A percentile compares a stretch with the other conserved stretches of the same genome.
Evolutionary conservation across 2,329 filamentous ascomycete genomes (phyloP).

Genomic region (Scortechinia acanthostroma): DNA sequence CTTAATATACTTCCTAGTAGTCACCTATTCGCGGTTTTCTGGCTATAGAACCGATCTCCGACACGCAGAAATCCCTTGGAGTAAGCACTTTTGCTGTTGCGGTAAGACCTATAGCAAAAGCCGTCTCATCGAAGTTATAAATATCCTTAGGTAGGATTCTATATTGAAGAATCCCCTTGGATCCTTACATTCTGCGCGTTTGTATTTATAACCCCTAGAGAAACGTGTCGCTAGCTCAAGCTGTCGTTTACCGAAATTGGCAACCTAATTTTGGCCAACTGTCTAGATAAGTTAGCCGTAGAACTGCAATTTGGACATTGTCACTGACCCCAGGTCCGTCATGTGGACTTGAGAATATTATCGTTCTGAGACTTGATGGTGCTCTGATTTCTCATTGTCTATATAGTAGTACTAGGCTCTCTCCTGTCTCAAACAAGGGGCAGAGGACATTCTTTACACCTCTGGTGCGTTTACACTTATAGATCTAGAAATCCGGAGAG

Average conservation of each 20-base stretch:
- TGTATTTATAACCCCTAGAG: neutral
- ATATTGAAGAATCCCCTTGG: constrained; percentile 1
- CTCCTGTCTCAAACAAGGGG: too few relatives aligned
- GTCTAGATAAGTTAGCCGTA: too few relatives aligned
- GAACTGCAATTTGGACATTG: too few relatives aligned
- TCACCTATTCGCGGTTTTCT: neutral
- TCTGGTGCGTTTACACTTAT: too few relatives aligned
- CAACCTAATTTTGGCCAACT: neutral
- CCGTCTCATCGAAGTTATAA: neutral
- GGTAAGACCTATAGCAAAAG: neutral
- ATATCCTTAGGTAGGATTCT: neutral
- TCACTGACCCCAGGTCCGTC: too few relatives aligned
- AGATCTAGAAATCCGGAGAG: too few relatives aligned
- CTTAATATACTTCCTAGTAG: neutral
- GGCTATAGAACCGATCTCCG: neutral
- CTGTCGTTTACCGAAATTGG: neutral
- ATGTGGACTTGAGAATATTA: too few relatives aligned
- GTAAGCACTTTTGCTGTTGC: neutral
- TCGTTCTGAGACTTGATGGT: too few relatives aligned
- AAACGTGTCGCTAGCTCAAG: neutral
- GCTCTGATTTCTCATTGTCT: too few relatives aligned
- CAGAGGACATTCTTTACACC: too few relatives aligned
- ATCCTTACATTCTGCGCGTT: neutral
- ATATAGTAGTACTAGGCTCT: too few relatives aligned
- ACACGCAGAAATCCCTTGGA: neutral